Base-by-base conservation (phyloP, 345 rosid species). In the Eucalyptus polyanthemos region DNA sequence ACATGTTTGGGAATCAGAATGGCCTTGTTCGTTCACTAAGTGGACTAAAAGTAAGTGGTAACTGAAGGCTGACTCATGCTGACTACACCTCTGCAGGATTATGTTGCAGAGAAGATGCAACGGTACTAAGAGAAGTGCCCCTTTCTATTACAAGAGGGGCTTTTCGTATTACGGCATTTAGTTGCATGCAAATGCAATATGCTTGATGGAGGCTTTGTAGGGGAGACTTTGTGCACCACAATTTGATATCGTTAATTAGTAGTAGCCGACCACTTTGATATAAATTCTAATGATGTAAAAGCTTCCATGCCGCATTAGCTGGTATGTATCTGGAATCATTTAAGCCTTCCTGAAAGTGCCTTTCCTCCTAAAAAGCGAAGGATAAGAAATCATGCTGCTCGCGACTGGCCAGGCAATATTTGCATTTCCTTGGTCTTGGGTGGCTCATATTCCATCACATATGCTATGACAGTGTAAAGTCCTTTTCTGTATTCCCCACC, bases 1-100 rank as follows among this genome's bases (percentile, higher is more conserved):
- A 96, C 88, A 94, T 90, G 92, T 93, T 95, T 24, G 95, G 94
- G 58, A 90, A 90, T 87, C 83, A 88, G 89, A 93, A 93, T 87
- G 91, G 95, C 56, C 89, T 93, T 22, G 83, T 87, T 65, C 85
- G 91, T 87, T 87, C 93, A 51, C 53, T 91, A 31, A 94, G 91
- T 60, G 89, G 93, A 89, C 91, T 91, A 86, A 90, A 90, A 92
- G 92, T 92, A 81, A 91, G 89, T 58, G 91, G 91, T 49, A 88
- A 89, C 42, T 91, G 89, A 92, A 81, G 62, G 40, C 88, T 87
- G 49, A 89, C 80, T 44, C 40, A 87, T 86, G 89, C 90, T 89
- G 89, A 93, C 65, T 86, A 37, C 83, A 47, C 91, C 47, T 31
- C 65, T 87, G 89, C 47, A 37, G 81, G 81, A 42, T 86, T 86